Percentiles rank a stretch among this genome's conserved stretches.
These are phyloP conservation scores for Metschnikowia vanudenii DNA, from an alignment of 805 yeast species.

Conservation along the genomic window DNA sequence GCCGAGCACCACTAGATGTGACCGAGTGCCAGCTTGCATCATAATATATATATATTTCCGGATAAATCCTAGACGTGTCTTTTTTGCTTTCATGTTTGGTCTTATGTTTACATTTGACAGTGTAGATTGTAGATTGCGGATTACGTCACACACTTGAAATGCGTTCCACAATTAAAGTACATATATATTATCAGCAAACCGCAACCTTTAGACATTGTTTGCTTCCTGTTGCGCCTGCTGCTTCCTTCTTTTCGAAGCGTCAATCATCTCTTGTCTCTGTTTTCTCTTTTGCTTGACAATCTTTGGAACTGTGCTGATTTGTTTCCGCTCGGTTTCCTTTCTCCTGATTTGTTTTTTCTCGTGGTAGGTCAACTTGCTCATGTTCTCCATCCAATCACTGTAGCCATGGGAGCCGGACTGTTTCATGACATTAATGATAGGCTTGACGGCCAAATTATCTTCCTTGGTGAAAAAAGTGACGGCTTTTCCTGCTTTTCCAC, in stretches of 20 bases:
- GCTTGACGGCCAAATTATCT: slow-evolving; percentile 71
- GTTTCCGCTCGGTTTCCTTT: slow-evolving; percentile 60
- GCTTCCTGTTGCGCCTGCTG: slow-evolving; percentile 8
- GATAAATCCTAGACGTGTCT: slow-evolving; percentile 7
- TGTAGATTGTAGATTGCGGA: background rate
- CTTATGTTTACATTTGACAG: too few species aligned
- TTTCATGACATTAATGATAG: slow-evolving; percentile 91
- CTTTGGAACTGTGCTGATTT: slow-evolving; percentile 82
- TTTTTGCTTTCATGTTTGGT: background rate
- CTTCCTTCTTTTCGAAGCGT: slow-evolving; percentile 67
- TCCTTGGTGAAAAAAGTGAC: slow-evolving; percentile 92
- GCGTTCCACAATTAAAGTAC: too few species aligned
- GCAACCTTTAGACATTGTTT: background rate
- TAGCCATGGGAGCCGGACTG: slow-evolving; percentile 77
- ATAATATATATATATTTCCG: slow-evolving; percentile 1
- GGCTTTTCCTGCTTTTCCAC: slow-evolving; percentile 82
- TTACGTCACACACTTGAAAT: too few species aligned
- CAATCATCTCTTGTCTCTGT: slow-evolving; percentile 67
- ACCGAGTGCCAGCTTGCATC: slow-evolving; percentile 6
- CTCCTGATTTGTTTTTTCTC: slow-evolving; percentile 61
- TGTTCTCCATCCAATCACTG: slow-evolving; percentile 77
- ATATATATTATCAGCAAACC: too few species aligned
- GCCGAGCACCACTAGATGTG: slow-evolving; percentile 27
- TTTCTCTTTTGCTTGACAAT: slow-evolving; percentile 62
- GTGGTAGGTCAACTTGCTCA: slow-evolving; percentile 61